These are phyloP conservation scores for Globisporangium nagaii DNA, from an alignment of 352 stramenopile genomes.

Conservation along the genomic window DNA sequence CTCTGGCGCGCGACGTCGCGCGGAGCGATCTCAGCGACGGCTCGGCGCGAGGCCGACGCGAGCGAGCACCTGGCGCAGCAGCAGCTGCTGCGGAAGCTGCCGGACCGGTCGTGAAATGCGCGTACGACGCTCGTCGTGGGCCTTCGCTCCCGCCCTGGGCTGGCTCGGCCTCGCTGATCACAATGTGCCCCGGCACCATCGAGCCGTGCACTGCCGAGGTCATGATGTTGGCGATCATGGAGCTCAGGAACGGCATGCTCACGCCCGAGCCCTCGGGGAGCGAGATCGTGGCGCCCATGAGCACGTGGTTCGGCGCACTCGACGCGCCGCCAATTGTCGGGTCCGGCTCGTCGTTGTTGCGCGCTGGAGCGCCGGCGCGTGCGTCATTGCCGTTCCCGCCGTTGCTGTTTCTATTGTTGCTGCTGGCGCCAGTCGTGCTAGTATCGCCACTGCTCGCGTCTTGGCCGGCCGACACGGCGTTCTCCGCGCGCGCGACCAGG, in stretches of 20 bases:
- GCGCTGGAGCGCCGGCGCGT: neutral
- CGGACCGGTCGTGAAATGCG: conserved; percentile 13
- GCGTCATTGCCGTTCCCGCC: neutral
- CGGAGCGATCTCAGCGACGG: conserved; percentile 1
- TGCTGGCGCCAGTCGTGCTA: neutral
- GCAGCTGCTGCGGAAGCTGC: neutral
- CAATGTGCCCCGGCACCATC: conserved; percentile 15
- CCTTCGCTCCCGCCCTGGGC: conserved; percentile 1
- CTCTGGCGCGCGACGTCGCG: neutral
- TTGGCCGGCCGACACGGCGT: neutral
- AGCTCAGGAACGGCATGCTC: conserved; percentile 80
- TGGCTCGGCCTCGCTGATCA: conserved; percentile 4
- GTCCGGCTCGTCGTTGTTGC: conserved; percentile 74
- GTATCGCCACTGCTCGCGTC: neutral
- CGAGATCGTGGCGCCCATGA: conserved; percentile 76
- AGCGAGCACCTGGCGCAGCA: neutral
- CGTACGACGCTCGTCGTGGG: neutral
- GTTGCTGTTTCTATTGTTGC: neutral
- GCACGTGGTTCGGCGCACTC: conserved; percentile 26
- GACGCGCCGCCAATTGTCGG: conserved; percentile 24
- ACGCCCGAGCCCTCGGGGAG: conserved; percentile 58
- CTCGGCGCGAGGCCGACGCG: conserved; percentile 4
- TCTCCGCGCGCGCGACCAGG: conserved; percentile 56
- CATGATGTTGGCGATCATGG: conserved; percentile 77
- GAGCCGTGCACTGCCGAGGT: conserved; percentile 34